Conservation (phyloP, 768 basidiomycete genomes). For the Candolleomyces aberdarensis region DNA sequence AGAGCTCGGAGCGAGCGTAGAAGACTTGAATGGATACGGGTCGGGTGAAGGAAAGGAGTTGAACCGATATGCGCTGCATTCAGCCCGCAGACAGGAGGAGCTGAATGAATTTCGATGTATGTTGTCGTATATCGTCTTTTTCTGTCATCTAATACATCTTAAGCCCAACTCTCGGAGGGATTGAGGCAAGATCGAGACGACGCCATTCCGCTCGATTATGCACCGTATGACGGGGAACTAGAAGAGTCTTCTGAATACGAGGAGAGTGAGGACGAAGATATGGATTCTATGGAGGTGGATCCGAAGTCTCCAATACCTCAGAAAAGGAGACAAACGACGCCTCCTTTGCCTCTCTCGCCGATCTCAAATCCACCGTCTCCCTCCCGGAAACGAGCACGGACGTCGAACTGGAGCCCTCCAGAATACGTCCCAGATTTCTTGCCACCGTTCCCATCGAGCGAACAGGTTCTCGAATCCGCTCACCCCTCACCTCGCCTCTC, state of each 20-base stretch:
- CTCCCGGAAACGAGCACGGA: slow-evolving; percentile 55
- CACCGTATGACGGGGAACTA: slow-evolving; percentile 27
- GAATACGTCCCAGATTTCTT: slow-evolving; percentile 63
- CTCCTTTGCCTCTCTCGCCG: slow-evolving; percentile 51
- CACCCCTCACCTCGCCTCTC: slow-evolving; percentile 25
- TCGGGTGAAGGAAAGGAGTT: slow-evolving; percentile 67
- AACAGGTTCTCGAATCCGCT: slow-evolving; percentile 23
- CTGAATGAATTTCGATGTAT: slow-evolving; percentile 69
- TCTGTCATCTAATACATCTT: slow-evolving; percentile 9
- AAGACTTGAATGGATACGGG: slow-evolving; percentile 68
- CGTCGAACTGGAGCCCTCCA: slow-evolving; percentile 57
- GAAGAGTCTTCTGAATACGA: slow-evolving; percentile 22
- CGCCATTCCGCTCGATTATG: slow-evolving; percentile 50
- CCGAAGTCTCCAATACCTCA: slow-evolving; percentile 6
- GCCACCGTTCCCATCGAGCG: slow-evolving; percentile 68
- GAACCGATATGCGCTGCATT: slow-evolving; percentile 62
- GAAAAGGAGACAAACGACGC: slow-evolving; percentile 30
- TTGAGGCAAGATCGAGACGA: slow-evolving; percentile 54
- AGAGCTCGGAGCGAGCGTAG: slow-evolving; percentile 70
- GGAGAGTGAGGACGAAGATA: slow-evolving; percentile 28
- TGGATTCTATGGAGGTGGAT: slow-evolving; percentile 30
- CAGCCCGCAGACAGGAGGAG: slow-evolving; percentile 65
- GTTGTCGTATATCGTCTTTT: slow-evolving; percentile 21
- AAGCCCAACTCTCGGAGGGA: slow-evolving; percentile 61
- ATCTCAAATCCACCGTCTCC: slow-evolving; percentile 56